phyloP scores from a whole-genome alignment of 805 yeast species.

The Cyberlindnera meyerae region DNA sequence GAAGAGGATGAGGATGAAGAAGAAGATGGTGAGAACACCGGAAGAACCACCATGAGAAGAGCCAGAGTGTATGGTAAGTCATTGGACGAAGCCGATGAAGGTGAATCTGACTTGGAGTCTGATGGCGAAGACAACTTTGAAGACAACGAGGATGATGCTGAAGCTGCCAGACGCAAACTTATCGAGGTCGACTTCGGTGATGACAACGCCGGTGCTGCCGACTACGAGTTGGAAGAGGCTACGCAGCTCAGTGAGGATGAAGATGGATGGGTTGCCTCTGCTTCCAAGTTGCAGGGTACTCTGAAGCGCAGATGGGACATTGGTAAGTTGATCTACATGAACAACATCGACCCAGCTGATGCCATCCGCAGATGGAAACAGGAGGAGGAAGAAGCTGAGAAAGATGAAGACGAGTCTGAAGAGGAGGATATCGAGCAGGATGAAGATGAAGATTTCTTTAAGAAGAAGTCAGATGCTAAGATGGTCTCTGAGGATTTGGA shows the following conservation, averaged over 20 bases:
- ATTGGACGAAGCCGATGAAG: constrained; percentile 40
- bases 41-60: constrained; percentile 61
- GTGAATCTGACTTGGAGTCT: constrained; percentile 37
- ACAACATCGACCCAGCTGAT: constrained; percentile 69
- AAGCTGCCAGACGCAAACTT: constrained; percentile 35
- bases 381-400: constrained; percentile 40
- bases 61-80: constrained; percentile 56
- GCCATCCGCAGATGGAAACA: constrained; percentile 68
- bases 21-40: constrained; percentile 38
- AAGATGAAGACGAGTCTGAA: constrained; percentile 39
- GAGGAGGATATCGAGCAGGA: constrained; percentile 35
- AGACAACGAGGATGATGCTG: constrained; percentile 36
- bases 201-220: constrained; percentile 24
- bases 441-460: constrained; percentile 55
- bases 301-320: constrained; percentile 67
- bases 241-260: constrained; percentile 43
- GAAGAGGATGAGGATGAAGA: constrained; percentile 32
- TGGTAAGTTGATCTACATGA: constrained; percentile 73
- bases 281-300: constrained; percentile 55
- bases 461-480: constrained; percentile 40
- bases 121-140: constrained; percentile 35
- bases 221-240: constrained; percentile 47
- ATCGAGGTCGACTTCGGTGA: constrained; percentile 46
- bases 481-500: constrained; percentile 33
- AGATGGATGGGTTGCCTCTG: constrained; percentile 41